Percentiles rank a stretch among this genome's conserved stretches.
These are phyloP conservation scores for Xylaria sp. DNA, from an alignment of 2,329 filamentous ascomycete genomes.

Conservation along the genomic window DNA sequence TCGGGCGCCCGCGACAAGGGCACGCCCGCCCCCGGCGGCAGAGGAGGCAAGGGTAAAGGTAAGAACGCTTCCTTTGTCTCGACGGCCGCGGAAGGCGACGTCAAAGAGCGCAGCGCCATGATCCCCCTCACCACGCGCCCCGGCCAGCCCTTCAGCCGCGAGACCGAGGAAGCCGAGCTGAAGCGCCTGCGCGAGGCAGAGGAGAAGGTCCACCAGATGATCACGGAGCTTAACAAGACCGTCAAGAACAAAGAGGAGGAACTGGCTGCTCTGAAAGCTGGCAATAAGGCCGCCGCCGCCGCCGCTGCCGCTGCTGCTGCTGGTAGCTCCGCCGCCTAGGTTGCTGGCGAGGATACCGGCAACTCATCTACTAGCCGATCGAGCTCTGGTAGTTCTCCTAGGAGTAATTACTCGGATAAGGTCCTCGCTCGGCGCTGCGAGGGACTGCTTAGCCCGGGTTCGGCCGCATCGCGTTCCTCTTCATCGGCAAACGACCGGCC, in stretches of 20 bases:
- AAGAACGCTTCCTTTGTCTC: constrained; percentile 48
- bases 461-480: neutral
- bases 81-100: constrained; percentile 51
- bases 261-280: constrained; percentile 69
- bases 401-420: neutral
- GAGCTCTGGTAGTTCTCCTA: neutral
- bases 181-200: constrained; percentile 72
- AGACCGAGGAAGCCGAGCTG: constrained; percentile 73
- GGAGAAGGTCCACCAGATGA: constrained; percentile 70
- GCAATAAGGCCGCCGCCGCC: constrained; percentile 58
- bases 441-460: neutral
- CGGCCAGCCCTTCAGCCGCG: constrained; percentile 77
- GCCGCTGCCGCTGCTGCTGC: constrained; percentile 50
- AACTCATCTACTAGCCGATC: neutral
- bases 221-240: constrained; percentile 67
- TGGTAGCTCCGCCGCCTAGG: constrained; percentile 40
- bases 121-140: constrained; percentile 75
- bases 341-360: constrained; percentile 20
- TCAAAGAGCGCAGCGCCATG: constrained; percentile 74
- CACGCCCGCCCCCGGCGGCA: constrained; percentile 56
- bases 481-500: neutral
- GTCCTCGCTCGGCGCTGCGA: neutral
- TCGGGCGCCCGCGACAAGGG: constrained; percentile 70
- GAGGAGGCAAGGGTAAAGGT: constrained; percentile 68
- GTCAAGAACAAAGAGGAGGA: constrained; percentile 73